Evolutionary conservation across 495 filamentous ascomycete species (phyloP), one percentile per base, ranked within the genome.

Genomic region (Aspergillus olivimuriae): DNA sequence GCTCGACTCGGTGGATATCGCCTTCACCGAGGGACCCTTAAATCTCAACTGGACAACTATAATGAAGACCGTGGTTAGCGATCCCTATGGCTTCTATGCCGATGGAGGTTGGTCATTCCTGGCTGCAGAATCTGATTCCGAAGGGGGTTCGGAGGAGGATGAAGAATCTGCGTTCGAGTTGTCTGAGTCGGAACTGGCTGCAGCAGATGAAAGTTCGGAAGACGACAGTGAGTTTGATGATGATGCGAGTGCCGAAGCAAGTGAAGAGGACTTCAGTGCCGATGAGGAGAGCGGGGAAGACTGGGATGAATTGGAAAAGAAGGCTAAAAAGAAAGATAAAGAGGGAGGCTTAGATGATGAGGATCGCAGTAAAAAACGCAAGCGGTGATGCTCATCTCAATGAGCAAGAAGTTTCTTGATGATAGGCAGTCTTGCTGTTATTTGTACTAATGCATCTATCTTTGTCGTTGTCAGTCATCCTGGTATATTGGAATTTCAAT

Each of bases 11-110:
- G 87, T 91, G 47, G 90, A 97, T 56, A 91, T 99, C 47, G 80
- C 94, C 20, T 97, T 80, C 73, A 85, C 82, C 12, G 94, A 99
- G 64, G 94, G 94, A 32, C 94, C 94, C 5, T 74, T 99, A 50
- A 99, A 99, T 67, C 72, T 99, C 46, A 96, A 97, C 69, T 99
- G 94, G 94, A 81, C 84, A 6, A 94, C 89, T 16, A 99, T 99
- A 60, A 99, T 99, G 90, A 99, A 99, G 73, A 99, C 94, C 0
- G 89, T 99, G 14, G 87, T 83, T 23, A 80, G 84, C 31, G 86
- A 99, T 61, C 87, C 94, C 6, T 90, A 97, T 55, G 78, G 82
- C 44, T 99, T 99, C 78, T 99, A 95, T 61, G 75, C 72, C 21
- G 90, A 97, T 55, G 94, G 94, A 20, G 94, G 94, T 18, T 99